These are phyloP conservation scores for Salix arbutifolia DNA, from an alignment of 345 rosid genomes.

Conservation along the genomic window DNA sequence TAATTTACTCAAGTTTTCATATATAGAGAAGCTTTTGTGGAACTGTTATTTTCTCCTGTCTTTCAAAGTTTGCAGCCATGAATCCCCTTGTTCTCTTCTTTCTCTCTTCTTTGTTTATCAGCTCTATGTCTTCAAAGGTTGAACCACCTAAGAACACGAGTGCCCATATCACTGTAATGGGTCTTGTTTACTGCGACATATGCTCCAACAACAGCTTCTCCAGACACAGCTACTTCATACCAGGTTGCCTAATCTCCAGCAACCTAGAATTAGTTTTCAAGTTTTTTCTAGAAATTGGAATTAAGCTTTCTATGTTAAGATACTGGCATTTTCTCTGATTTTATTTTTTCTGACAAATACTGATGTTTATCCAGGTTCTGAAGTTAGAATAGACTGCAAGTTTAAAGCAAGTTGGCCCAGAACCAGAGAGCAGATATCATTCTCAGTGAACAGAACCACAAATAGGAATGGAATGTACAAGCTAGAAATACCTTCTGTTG, in stretches of 20 bases:
- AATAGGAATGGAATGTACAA: slow-evolving; percentile 71
- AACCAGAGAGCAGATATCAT: slow-evolving; percentile 55
- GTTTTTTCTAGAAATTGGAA: background rate
- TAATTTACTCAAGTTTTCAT: slow-evolving; percentile 8
- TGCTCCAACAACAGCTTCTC: slow-evolving; percentile 98
- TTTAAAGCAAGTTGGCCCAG: slow-evolving; percentile 55
- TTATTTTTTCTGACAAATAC: background rate
- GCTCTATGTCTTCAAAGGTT: slow-evolving; percentile 34
- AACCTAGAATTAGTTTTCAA: background rate
- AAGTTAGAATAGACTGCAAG: slow-evolving; percentile 77
- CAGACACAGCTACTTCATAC: slow-evolving; percentile 89
- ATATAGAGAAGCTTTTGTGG: slow-evolving; percentile 6
- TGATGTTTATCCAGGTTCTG: slow-evolving; percentile 53
- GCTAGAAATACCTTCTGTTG: slow-evolving; percentile 67
- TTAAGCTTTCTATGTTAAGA: background rate
- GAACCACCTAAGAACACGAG: slow-evolving; percentile 20
- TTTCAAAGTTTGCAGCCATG: slow-evolving; percentile 33
- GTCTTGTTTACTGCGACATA: slow-evolving; percentile 89
- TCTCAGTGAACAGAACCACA: slow-evolving; percentile 88
- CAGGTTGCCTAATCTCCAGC: slow-evolving; percentile 45
- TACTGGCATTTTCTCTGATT: background rate
- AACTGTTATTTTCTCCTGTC: slow-evolving; percentile 12
- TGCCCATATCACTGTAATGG: slow-evolving; percentile 72
- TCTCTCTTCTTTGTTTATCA: slow-evolving; percentile 32
- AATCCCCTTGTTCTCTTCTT: slow-evolving; percentile 37